Conservation (phyloP, 495 filamentous ascomycete genomes). For the Podospora didyma region DNA sequence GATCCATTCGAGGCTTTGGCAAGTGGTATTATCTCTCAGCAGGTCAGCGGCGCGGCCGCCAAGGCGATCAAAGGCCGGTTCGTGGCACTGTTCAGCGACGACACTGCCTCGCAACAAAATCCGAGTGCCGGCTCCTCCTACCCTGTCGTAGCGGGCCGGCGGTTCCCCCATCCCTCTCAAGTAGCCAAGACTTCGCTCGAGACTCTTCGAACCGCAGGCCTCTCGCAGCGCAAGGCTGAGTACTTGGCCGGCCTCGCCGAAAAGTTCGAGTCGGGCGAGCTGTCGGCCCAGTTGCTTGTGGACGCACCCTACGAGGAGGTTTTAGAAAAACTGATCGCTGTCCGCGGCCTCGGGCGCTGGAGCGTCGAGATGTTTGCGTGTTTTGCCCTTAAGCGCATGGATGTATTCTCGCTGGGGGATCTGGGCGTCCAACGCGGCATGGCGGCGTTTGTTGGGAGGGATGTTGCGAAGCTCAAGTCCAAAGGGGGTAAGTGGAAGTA, state of each 20-base stretch:
- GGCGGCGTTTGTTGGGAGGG: conserved; percentile 78
- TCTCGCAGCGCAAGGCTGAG: conserved; percentile 91
- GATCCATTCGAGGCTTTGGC: conserved; percentile 82
- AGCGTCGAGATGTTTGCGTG: conserved; percentile 96
- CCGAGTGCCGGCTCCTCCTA: background rate
- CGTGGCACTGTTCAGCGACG: conserved; percentile 63
- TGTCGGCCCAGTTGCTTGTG: conserved; percentile 70
- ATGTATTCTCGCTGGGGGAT: conserved; percentile 91
- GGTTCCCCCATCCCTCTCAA: conserved; percentile 74
- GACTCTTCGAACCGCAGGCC: conserved; percentile 73
- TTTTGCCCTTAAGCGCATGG: conserved; percentile 85
- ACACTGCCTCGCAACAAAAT: background rate
- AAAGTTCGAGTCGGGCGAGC: conserved; percentile 70
- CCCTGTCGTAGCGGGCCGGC: background rate
- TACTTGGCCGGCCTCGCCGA: conserved; percentile 82
- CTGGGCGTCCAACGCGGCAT: conserved; percentile 93
- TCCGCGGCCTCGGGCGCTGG: conserved; percentile 85
- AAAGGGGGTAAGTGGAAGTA: conserved; percentile 96
- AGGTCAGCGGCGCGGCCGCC: conserved; percentile 90
- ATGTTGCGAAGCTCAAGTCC: conserved; percentile 77
- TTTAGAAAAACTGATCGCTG: conserved; percentile 72
- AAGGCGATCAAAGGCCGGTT: conserved; percentile 84
- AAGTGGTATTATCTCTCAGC: conserved; percentile 89
- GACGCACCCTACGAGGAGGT: conserved; percentile 82
- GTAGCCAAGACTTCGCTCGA: conserved; percentile 58